These are phyloP conservation scores for Russula sp. DNA, from an alignment of 768 basidiomycete genomes.

Conservation along the genomic window DNA sequence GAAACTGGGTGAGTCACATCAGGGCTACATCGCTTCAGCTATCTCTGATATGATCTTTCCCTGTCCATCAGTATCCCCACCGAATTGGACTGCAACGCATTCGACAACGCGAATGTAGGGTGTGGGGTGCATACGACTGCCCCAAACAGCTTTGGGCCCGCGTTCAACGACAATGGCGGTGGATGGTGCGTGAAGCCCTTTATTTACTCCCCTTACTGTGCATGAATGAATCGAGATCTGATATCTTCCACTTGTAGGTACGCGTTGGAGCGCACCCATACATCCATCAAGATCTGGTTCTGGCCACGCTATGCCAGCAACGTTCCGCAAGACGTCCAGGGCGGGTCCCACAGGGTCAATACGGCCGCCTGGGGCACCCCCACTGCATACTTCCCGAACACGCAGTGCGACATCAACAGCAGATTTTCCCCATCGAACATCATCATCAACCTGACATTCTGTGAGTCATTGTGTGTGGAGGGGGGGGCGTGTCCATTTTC, in stretches of 20 bases:
- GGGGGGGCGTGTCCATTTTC: not conserved
- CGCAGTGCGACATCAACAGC: constrained; percentile 48
- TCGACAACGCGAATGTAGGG: constrained; percentile 45
- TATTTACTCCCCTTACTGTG: not conserved
- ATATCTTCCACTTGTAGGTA: constrained; percentile 38
- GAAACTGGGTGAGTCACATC: constrained; percentile 41
- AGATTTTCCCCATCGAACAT: constrained; percentile 56
- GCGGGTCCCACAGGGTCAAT: constrained; percentile 38
- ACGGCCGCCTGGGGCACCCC: constrained; percentile 57
- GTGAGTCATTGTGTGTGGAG: too few relatives aligned
- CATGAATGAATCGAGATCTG: not conserved
- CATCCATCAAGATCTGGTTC: constrained; percentile 65
- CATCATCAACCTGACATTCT: constrained; percentile 65
- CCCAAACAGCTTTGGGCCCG: constrained; percentile 47
- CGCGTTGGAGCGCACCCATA: constrained; percentile 53
- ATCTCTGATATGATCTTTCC: not conserved
- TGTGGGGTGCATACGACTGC: constrained; percentile 44
- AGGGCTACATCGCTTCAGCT: not conserved
- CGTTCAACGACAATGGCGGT: constrained; percentile 54
- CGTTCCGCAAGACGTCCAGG: constrained; percentile 44
- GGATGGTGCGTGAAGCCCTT: constrained; percentile 43
- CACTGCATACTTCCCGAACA: constrained; percentile 54
- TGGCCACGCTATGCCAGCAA: constrained; percentile 47
- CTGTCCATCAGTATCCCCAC: constrained; percentile 29
- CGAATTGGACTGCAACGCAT: constrained; percentile 45